Percentiles rank a stretch among this genome's conserved stretches.
These are phyloP conservation scores for Magnusiomyces starmeri DNA, from an alignment of 1,139 yeast species.

Conservation along the genomic window DNA sequence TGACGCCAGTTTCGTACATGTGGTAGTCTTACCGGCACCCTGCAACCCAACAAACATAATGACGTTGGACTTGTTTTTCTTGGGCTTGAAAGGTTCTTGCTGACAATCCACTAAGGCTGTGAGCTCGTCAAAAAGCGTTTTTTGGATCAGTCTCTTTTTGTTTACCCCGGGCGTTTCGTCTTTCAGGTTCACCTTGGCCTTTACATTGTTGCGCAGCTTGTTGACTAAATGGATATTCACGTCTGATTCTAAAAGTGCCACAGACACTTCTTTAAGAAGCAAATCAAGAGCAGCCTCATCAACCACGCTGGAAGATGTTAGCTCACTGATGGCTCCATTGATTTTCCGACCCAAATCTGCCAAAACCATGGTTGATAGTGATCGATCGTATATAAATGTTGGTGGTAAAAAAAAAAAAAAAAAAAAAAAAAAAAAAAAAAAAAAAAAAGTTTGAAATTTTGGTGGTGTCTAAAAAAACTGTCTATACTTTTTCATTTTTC, in stretches of 20 bases:
- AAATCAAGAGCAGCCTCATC: slow-evolving; percentile 55
- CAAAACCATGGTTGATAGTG: slow-evolving; percentile 74
- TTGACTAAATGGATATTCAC: slow-evolving; percentile 84
- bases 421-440: neutral
- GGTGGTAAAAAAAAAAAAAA: neutral
- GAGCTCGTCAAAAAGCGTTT: slow-evolving; percentile 88
- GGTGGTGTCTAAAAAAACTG: neutral
- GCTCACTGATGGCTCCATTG: slow-evolving; percentile 63
- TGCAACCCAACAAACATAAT: slow-evolving; percentile 98
- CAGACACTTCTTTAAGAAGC: slow-evolving; percentile 80
- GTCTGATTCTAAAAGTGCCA: slow-evolving; percentile 85
- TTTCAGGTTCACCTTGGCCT: slow-evolving; percentile 46
- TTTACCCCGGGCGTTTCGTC: slow-evolving; percentile 46
- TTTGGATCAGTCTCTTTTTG: slow-evolving; percentile 74
- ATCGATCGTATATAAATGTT: too few relatives aligned
- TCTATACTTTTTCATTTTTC: too few relatives aligned
- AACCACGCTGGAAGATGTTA: slow-evolving; percentile 55
- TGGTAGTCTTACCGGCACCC: slow-evolving; percentile 98
- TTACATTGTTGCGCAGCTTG: slow-evolving; percentile 66
- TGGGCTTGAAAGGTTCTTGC: slow-evolving; percentile 68
- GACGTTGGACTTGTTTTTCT: slow-evolving; percentile 63
- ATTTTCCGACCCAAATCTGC: slow-evolving; percentile 90
- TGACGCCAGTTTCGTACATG: slow-evolving; percentile 93
- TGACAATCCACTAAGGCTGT: slow-evolving; percentile 71
- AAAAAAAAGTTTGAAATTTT: neutral